Conservation (phyloP, 1,284 basidiomycete genomes). For the Retiboletus flavoniger region DNA sequence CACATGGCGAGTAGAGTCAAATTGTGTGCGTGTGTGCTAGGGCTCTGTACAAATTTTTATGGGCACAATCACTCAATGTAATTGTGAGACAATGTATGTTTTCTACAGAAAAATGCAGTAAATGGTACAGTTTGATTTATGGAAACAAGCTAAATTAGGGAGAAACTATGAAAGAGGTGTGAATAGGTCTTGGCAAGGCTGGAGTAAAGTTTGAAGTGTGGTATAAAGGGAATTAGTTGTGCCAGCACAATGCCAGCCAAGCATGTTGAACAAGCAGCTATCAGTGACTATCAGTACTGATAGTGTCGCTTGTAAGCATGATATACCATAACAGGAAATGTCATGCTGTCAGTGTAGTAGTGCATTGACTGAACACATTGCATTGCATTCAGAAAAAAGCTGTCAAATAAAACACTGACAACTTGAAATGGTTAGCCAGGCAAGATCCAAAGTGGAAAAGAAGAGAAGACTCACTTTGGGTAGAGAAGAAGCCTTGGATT, state of each 20-base stretch:
- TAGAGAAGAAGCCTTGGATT: not conserved
- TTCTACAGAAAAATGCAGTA: not conserved
- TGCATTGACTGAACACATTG: not conserved
- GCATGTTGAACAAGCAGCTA: not conserved
- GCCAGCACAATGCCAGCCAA: not conserved
- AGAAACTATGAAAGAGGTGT: not conserved
- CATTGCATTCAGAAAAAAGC: not conserved
- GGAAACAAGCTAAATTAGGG: not conserved
- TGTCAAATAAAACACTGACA: not conserved
- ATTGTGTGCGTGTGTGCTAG: not conserved
- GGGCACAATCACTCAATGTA: not conserved
- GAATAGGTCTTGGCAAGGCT: not conserved
- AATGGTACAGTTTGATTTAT: not conserved
- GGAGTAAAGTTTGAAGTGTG: not conserved
- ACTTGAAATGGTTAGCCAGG: not conserved
- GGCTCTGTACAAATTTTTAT: not conserved
- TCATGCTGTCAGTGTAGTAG: not conserved
- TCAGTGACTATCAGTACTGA: not conserved
- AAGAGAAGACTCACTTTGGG: not conserved
- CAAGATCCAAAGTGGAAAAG: not conserved
- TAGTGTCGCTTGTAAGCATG: not conserved
- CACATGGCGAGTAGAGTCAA: not conserved
- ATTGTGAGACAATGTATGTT: not conserved
- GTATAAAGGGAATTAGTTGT: not conserved
- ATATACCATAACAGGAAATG: not conserved